Percentiles rank a stretch among this genome's conserved stretches.
These are phyloP conservation scores for Myriosclerotinia scirpicola DNA, from an alignment of 2,329 filamentous ascomycete species.

Conservation along the genomic window DNA sequence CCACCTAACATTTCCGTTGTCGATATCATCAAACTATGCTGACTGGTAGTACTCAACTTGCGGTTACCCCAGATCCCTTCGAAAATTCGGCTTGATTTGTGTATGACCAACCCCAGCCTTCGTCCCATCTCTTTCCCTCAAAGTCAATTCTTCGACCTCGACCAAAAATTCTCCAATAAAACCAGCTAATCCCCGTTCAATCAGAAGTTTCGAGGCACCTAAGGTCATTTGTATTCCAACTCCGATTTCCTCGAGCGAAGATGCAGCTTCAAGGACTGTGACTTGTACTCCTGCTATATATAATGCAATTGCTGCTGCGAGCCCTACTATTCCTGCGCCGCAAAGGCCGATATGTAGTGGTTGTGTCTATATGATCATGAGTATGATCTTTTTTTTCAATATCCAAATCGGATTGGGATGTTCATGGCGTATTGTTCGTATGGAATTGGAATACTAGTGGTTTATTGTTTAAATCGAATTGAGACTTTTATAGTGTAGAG, in stretches of 20 bases:
- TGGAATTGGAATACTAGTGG: not conserved
- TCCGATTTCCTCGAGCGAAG: conserved; percentile 37
- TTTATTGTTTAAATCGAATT: not conserved
- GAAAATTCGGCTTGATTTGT: not conserved
- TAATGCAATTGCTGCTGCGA: conserved; percentile 40
- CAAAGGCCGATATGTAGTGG: not conserved
- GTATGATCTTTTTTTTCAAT: not conserved
- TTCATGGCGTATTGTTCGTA: too few relatives aligned
- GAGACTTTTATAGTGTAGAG: too few relatives aligned
- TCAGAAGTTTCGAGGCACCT: conserved; percentile 28
- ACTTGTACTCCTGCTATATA: conserved; percentile 37
- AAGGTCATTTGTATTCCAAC: conserved; percentile 32
- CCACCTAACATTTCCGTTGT: too few relatives aligned
- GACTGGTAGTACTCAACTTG: not conserved
- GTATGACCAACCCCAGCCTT: not conserved
- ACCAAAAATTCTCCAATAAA: conserved; percentile 25
- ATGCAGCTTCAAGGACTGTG: conserved; percentile 33
- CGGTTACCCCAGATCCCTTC: not conserved
- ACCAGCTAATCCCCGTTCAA: conserved; percentile 27
- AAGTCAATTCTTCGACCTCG: conserved; percentile 29
- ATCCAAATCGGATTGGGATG: too few relatives aligned
- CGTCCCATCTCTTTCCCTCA: conserved; percentile 26
- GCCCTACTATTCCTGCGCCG: conserved; percentile 40
- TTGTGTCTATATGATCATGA: not conserved
- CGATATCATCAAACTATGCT: not conserved